Percentiles rank a stretch among this genome's conserved stretches.
These are phyloP conservation scores for Boletus rubropictus DNA, from an alignment of 768 basidiomycete species.

Conservation along the genomic window DNA sequence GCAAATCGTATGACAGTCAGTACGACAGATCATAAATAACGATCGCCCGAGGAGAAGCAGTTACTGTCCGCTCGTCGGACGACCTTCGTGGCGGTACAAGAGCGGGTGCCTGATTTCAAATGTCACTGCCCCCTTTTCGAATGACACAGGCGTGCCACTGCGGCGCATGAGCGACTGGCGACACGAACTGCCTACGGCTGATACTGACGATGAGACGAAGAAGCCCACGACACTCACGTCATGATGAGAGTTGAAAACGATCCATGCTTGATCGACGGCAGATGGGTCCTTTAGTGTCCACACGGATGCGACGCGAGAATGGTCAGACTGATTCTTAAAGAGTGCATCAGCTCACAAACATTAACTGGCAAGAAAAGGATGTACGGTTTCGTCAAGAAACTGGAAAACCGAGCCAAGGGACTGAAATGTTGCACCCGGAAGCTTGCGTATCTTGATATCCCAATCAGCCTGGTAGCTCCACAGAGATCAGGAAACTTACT, in stretches of 20 bases:
- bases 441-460: conserved; percentile 23
- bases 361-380: background rate
- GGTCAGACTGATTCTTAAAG: conserved; percentile 12
- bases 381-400: conserved; percentile 17
- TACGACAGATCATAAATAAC: conserved; percentile 5
- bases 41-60: conserved; percentile 19
- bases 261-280: conserved; percentile 42
- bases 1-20: conserved; percentile 8
- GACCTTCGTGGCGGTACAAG: background rate
- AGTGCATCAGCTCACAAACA: conserved; percentile 6
- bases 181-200: too few species aligned
- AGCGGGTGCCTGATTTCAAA: conserved; percentile 18
- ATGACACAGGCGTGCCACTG: background rate
- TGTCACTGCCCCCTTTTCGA: conserved; percentile 9
- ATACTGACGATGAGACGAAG: background rate
- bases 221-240: conserved; percentile 41
- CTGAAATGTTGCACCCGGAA: conserved; percentile 16
- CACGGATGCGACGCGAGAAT: conserved; percentile 30
- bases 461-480: background rate
- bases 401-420: conserved; percentile 26
- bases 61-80: conserved; percentile 2
- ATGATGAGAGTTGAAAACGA: conserved; percentile 53
- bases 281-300: conserved; percentile 42
- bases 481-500: conserved; percentile 31
- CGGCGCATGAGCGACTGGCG: conserved; percentile 1